Conservation (phyloP, 2,329 filamentous ascomycete genomes). For the Cladophialophora psammophila region DNA sequence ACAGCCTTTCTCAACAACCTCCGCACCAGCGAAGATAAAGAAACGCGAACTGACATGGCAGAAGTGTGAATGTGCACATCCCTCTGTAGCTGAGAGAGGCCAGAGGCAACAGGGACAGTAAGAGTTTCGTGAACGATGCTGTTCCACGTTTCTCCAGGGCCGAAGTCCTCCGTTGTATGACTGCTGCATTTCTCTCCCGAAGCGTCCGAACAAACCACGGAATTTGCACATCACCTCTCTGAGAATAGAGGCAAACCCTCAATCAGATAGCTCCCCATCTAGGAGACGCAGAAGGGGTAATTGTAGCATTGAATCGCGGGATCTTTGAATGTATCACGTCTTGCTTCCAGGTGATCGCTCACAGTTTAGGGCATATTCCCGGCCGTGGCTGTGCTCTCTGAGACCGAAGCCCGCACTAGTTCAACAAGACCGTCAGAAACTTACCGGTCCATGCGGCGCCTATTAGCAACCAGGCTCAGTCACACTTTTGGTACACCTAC, state of each 20-base stretch:
- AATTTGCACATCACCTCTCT: not conserved
- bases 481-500: not conserved
- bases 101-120: too few relatives aligned
- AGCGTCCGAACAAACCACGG: not conserved
- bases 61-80: too few relatives aligned
- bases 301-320: not conserved
- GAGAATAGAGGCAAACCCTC: too few relatives aligned
- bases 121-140: too few relatives aligned
- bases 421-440: not conserved
- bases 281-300: not conserved
- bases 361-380: not conserved
- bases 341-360: not conserved
- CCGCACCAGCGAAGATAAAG: too few relatives aligned
- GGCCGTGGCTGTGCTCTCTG: not conserved
- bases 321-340: not conserved
- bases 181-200: not conserved
- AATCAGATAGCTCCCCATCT: too few relatives aligned
- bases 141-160: not conserved
- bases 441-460: not conserved
- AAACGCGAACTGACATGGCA: too few relatives aligned
- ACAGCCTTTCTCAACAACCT: too few relatives aligned
- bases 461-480: not conserved
- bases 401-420: not conserved
- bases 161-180: not conserved
- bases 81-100: too few relatives aligned